Percentiles rank a stretch among this genome's conserved stretches.
These are phyloP conservation scores for Henckelia pumila DNA, from an alignment of 257 asterid species.

Conservation along the genomic window DNA sequence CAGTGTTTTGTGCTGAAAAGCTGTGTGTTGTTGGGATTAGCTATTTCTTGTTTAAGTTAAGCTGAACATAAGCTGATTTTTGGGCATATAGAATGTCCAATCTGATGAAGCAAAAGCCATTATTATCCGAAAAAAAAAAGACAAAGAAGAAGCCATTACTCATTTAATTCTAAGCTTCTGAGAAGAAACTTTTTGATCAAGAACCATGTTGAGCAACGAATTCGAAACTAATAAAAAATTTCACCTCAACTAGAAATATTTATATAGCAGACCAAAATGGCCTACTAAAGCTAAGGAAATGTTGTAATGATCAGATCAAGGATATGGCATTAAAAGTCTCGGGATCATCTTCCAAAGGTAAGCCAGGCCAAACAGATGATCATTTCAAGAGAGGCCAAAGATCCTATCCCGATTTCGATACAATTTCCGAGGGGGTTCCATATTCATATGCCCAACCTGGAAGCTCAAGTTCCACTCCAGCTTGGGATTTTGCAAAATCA, in stretches of 20 bases:
- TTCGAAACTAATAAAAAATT: too few relatives aligned
- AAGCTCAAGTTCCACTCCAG: conserved; percentile 78
- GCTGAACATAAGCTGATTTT: not conserved
- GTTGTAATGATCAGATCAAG: conserved; percentile 3
- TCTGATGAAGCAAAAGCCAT: not conserved
- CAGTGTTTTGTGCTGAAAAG: not conserved
- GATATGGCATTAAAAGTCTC: conserved; percentile 15
- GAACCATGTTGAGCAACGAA: not conserved
- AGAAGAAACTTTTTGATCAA: not conserved
- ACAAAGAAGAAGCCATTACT: not conserved
- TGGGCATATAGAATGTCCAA: not conserved
- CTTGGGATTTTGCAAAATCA: conserved; percentile 67
- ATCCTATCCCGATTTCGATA: conserved; percentile 61
- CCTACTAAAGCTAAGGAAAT: not conserved
- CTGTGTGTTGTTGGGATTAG: not conserved
- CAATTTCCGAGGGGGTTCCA: conserved; percentile 67
- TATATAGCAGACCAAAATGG: not conserved
- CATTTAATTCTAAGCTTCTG: not conserved
- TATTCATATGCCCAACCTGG: conserved; percentile 53
- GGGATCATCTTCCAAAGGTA: conserved; percentile 42
- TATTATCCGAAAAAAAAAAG: too few relatives aligned
- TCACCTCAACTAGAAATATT: too few relatives aligned
- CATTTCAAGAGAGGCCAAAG: conserved; percentile 52
- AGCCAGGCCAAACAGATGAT: conserved; percentile 47
- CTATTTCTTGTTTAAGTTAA: too few relatives aligned